Percentiles rank a stretch among this genome's conserved stretches.
Conservation (phyloP, 495 filamentous ascomycete species). For the Xylaria curta region DNA sequence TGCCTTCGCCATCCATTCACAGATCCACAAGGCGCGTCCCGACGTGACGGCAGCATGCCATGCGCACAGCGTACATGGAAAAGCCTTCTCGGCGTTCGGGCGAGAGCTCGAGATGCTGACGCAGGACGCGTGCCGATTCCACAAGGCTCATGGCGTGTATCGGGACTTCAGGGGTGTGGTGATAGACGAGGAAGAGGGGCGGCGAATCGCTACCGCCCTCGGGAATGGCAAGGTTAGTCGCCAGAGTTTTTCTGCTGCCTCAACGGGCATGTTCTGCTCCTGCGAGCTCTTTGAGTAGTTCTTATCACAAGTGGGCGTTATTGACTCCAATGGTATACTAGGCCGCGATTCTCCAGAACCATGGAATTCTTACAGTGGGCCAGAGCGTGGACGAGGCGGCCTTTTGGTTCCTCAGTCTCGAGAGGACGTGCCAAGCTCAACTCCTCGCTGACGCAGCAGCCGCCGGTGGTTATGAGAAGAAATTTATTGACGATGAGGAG, state of each 20-base stretch:
- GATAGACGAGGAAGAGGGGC: conserved; percentile 66
- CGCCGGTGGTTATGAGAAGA: conserved; percentile 63
- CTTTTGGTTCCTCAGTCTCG: conserved; percentile 70
- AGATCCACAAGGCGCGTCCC: conserved; percentile 57
- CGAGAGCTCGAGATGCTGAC: conserved; percentile 56
- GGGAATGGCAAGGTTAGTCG: conserved; percentile 58
- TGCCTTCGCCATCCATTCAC: conserved; percentile 64
- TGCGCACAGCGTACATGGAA: conserved; percentile 56
- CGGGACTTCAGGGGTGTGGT: conserved; percentile 52
- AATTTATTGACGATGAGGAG: conserved; percentile 59
- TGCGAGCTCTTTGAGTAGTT: too few species aligned
- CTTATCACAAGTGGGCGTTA: too few species aligned
- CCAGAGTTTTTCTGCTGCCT: too few species aligned
- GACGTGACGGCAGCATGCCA: conserved; percentile 59
- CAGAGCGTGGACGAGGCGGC: conserved; percentile 70
- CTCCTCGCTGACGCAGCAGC: conserved; percentile 70
- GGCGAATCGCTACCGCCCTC: conserved; percentile 63
- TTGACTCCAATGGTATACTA: too few species aligned
- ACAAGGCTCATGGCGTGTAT: conserved; percentile 54
- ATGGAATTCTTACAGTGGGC: conserved; percentile 70
- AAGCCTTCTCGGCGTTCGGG: conserved; percentile 58
- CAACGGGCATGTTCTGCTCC: too few species aligned
- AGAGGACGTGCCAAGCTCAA: conserved; percentile 70
- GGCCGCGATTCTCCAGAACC: conserved; percentile 71
- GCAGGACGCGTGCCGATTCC: conserved; percentile 61